These are phyloP conservation scores for Pittosporum tobira DNA, from an alignment of 129 eudicot genomes.

Conservation along the genomic window DNA sequence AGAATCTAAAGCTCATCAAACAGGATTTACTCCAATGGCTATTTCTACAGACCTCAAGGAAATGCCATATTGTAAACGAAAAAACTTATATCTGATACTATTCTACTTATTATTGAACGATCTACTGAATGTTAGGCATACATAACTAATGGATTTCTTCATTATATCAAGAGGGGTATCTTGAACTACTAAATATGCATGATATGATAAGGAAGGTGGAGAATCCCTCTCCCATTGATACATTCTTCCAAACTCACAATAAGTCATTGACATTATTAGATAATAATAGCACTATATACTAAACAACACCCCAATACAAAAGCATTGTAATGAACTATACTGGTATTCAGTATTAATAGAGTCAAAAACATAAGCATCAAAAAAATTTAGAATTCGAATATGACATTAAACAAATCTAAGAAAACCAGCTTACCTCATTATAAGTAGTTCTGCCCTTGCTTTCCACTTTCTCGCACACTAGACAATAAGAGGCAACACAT, in stretches of 20 bases:
- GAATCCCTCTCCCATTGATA: too few species aligned
- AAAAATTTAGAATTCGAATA: too few species aligned
- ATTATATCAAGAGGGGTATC: not conserved
- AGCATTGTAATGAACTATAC: too few species aligned
- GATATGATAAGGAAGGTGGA: too few species aligned
- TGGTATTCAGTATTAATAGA: too few species aligned
- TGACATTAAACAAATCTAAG: not conserved
- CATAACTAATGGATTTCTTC: not conserved
- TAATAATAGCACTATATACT: too few species aligned
- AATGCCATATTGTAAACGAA: too few species aligned
- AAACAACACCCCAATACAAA: too few species aligned
- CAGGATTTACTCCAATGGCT: not conserved
- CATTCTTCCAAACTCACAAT: too few species aligned
- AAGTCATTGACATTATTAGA: too few species aligned
- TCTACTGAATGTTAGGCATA: not conserved
- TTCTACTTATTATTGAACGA: not conserved
- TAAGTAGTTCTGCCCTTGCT: slow-evolving; percentile 80
- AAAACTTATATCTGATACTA: not conserved
- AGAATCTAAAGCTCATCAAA: not conserved
- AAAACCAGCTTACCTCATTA: slow-evolving; percentile 49
- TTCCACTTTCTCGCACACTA: slow-evolving; percentile 80
- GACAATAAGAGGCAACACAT: slow-evolving; percentile 11
- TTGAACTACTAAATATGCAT: slow-evolving; percentile 2
- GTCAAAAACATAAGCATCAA: too few species aligned
- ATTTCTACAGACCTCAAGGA: not conserved